Base-by-base conservation (phyloP, 1,284 basidiomycete species). In the Cystobasidium sp. region DNA sequence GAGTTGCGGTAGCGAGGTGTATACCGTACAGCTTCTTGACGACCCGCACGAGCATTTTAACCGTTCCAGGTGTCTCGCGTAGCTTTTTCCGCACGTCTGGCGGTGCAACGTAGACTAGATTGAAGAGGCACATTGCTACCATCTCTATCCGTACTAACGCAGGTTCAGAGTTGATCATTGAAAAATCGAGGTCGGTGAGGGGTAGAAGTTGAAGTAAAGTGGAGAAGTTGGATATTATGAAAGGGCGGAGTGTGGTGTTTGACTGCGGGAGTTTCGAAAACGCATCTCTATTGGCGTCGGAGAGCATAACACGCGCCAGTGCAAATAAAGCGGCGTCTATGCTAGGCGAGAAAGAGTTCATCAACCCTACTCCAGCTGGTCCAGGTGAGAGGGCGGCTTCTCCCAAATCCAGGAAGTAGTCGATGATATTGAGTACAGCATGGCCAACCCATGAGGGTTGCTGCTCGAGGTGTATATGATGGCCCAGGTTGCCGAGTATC, bases 71-170 rank as follows among this genome's bases (percentile, higher is more conserved):
- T 2, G 82, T 77, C n/a, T 78, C 66, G 77, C 91, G 90, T 78
- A 95, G 86, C 72, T 84, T 85, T 68, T 85, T 83, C 83, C 96
- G 93, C 74, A 94, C 81, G 43, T 85, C 83, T 0, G 89, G 88
- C 0, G 93, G 87, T 5, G 93, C 88, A 61, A 96, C 85, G 85
- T 94, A 97, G 8, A 90, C 88, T 75, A 98, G 84, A 46, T 90
- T 90, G 84, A 97, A 97, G 51, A 97, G 86, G 18, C 88, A 88
- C 85, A 95, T 88, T 22, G 91, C 86, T 55, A 88, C 84, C 75
- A 91, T 89, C 84, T 96, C 93, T 76, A 91, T 83, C 81, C 93
- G 91, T 52, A 88, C 88, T 56, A 95, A 83, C 87, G 91, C 92
- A 22, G 85, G 79, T 75, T 87, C 85, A 46, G 83, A 82, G 64